Evolutionary conservation across 768 basidiomycete genomes (phyloP).

Genomic region (Calocybe cyanea): DNA sequence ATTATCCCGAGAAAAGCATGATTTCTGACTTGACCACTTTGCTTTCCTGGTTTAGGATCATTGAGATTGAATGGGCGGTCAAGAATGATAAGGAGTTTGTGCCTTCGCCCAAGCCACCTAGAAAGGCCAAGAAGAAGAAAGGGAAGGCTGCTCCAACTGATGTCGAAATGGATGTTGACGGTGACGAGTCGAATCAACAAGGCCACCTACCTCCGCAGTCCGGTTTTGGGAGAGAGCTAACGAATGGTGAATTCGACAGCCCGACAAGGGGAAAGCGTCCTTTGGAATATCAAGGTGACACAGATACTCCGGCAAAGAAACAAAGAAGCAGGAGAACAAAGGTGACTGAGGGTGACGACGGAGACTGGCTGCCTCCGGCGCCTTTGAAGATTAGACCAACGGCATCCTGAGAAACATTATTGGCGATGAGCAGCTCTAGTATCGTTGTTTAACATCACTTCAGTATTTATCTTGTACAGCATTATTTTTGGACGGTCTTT

Average conservation of each 20-base stretch:
- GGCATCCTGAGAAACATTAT: neutral
- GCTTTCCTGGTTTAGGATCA: constrained; percentile 53
- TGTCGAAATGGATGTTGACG: constrained; percentile 26
- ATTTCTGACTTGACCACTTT: constrained; percentile 40
- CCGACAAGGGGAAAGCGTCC: constrained; percentile 37
- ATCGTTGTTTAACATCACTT: no score
- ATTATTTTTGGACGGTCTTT: no score
- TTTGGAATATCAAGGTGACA: constrained; percentile 24
- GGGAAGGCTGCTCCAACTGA: constrained; percentile 23
- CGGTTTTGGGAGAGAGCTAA: constrained; percentile 42
- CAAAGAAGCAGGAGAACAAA: constrained; percentile 23
- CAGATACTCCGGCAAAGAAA: constrained; percentile 30
- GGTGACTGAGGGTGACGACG: constrained; percentile 19
- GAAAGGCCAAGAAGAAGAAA: constrained; percentile 34
- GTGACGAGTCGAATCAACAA: constrained; percentile 10
- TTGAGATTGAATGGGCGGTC: constrained; percentile 79
- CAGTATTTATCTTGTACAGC: no score
- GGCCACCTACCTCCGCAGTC: constrained; percentile 17
- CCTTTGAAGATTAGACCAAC: constrained; percentile 18
- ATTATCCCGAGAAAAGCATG: constrained; percentile 35
- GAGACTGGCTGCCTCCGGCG: constrained; percentile 26
- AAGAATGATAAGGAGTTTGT: constrained; percentile 58
- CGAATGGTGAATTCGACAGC: constrained; percentile 32
- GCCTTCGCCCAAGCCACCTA: constrained; percentile 50
- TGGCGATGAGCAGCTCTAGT: no score